These are phyloP conservation scores for Antrodiella citrinella DNA, from an alignment of 768 basidiomycete species.

Conservation along the genomic window DNA sequence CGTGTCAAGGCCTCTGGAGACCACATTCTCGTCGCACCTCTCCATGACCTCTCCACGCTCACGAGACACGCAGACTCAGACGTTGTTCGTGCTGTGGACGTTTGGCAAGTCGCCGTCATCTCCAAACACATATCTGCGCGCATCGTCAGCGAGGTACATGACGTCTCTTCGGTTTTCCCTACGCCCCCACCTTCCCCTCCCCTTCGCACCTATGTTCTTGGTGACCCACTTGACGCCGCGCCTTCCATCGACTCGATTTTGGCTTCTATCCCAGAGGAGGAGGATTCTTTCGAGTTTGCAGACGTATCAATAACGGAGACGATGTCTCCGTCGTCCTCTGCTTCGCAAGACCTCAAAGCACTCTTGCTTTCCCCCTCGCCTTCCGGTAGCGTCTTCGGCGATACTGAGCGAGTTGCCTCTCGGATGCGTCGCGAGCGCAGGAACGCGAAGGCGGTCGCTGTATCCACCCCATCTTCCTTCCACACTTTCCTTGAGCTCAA, in stretches of 20 bases:
- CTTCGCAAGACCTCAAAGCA: not conserved
- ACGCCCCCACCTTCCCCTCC: slow-evolving; percentile 20
- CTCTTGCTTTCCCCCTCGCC: not conserved
- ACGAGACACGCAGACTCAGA: not conserved
- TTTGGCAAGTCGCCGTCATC: slow-evolving; percentile 9
- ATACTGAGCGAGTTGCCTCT: not conserved
- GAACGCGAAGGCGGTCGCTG: not conserved
- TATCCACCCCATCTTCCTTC: not conserved
- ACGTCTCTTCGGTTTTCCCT: slow-evolving; percentile 7
- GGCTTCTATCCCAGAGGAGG: not conserved
- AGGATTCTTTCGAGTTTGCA: not conserved
- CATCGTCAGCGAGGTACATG: slow-evolving; percentile 3
- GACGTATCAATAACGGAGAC: not conserved
- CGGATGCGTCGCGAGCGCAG: not conserved
- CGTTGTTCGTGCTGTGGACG: not conserved
- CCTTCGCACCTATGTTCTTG: not conserved
- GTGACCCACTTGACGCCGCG: not conserved
- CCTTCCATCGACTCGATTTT: not conserved
- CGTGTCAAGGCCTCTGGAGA: slow-evolving; percentile 7
- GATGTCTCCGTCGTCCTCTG: not conserved
- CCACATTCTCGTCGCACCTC: slow-evolving; percentile 10
- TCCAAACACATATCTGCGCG: slow-evolving; percentile 5
- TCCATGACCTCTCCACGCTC: slow-evolving; percentile 5
- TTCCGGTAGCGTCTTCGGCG: not conserved
- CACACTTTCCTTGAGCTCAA: not conserved